Base-by-base conservation (phyloP, 306 rosid genomes). In the Acacia melanoxylon region DNA sequence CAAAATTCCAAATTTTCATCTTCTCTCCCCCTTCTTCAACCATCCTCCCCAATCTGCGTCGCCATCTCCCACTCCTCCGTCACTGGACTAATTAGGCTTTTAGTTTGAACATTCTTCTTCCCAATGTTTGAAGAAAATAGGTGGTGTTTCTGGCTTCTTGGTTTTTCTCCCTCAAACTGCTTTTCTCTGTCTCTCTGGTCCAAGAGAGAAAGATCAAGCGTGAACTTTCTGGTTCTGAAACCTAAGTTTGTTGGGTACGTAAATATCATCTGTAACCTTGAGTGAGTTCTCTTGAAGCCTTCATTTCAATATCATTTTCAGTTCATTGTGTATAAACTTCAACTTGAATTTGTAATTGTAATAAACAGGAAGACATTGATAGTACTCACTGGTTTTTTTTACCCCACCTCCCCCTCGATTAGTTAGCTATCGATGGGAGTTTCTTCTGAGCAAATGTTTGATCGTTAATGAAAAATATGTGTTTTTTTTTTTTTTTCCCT, bases 261-360 rank as follows among this genome's bases (percentile, higher is more conserved):
- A 19, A 20, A 49, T 49, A 29, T 72, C 78, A 69, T 79, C 76
- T 79, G 59, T 33, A 79, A 25, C 71, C 37, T 42, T 0, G 70
- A 44, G 52, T 80, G 35, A 72, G 31, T 45, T 20, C 35, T 27
- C 61, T 33, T 19, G 25, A n/a, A 52, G 33, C 59, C 67, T 75
- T 4, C 37, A 54, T 13, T n/a, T 75, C 6, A 48, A 9, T 44
- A 5, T 31, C 67, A 67, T 46, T 63, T 52, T 46, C 2, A 52
- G 35, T 35, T 80, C 62, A 8, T 54, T 20, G 1, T 56, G 37
- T 35, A 8, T 56, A n/a, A 56, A 56, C 3, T 44, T 44, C 12
- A 29, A 49, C 14, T 44, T 44, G 24, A 29, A 48, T 48, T 48
- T 31, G 49, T 14, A 15, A 15, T 16, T 19, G 49, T 14, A 8